These are phyloP conservation scores for Nicotiana undulata DNA, from an alignment of 257 asterid species.

Conservation along the genomic window DNA sequence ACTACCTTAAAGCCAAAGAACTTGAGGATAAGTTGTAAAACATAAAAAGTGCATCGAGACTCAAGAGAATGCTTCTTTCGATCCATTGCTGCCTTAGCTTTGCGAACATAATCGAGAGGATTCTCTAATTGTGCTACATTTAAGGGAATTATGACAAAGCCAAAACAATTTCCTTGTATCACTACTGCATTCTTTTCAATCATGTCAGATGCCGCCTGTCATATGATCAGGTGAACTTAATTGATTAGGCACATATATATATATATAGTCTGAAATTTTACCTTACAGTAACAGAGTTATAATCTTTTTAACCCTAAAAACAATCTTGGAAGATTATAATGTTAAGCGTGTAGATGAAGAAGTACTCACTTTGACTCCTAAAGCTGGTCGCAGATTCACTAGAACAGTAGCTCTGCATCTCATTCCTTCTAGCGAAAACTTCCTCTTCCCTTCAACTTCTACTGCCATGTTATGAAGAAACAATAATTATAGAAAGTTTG, in stretches of 20 bases:
- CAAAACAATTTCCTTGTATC: neutral
- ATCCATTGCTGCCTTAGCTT: neutral
- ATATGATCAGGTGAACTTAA: neutral
- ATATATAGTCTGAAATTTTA: too few species aligned
- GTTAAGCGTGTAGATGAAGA: neutral
- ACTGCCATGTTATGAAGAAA: neutral
- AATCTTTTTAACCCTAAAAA: neutral
- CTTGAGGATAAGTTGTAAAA: neutral
- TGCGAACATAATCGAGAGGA: neutral
- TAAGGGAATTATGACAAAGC: neutral
- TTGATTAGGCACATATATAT: neutral
- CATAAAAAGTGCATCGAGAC: neutral
- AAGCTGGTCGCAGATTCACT: neutral
- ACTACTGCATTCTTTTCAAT: neutral
- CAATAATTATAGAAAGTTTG: neutral
- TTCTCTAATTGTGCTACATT: neutral
- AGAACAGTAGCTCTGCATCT: neutral
- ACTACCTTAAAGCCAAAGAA: neutral
- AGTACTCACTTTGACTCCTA: neutral
- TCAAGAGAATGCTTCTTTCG: neutral
- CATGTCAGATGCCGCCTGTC: neutral
- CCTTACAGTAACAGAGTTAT: neutral
- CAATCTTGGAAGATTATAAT: neutral
- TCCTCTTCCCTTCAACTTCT: neutral
- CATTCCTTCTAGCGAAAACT: neutral